Conservation (phyloP, 805 yeast genomes). For the Candida parachauliodes region DNA sequence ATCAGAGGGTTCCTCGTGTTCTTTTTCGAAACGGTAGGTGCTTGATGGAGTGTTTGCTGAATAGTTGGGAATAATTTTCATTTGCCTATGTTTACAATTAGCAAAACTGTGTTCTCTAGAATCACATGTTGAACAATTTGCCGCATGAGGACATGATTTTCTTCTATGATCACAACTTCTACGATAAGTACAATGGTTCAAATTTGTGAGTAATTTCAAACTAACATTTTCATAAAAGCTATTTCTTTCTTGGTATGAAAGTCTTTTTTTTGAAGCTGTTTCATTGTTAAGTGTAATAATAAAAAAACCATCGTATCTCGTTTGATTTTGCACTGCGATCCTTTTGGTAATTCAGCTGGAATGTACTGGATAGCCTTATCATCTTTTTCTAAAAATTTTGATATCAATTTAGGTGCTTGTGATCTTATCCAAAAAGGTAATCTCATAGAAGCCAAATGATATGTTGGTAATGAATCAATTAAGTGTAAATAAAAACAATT, state of each 20-base stretch:
- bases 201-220: neutral
- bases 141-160: neutral
- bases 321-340: neutral
- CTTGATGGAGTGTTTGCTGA: neutral
- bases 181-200: neutral
- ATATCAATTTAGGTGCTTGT: neutral
- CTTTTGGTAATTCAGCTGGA: conserved; percentile 1
- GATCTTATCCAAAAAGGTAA: conserved; percentile 1
- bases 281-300: neutral
- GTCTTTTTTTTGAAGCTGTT: neutral
- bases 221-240: neutral
- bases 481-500: neutral
- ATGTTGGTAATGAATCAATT: neutral
- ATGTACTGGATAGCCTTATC: neutral
- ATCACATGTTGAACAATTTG: neutral
- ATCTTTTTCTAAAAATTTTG: neutral
- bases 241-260: neutral
- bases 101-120: neutral
- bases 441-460: neutral
- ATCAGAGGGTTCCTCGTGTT: too few relatives aligned
- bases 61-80: neutral
- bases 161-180: conserved; percentile 1
- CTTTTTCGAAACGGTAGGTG: too few relatives aligned
- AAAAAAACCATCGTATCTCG: neutral
- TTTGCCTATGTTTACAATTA: neutral